Evolutionary conservation across 176 grass and related monocot genomes (phyloP).

Genomic region (Lolium perenne): DNA sequence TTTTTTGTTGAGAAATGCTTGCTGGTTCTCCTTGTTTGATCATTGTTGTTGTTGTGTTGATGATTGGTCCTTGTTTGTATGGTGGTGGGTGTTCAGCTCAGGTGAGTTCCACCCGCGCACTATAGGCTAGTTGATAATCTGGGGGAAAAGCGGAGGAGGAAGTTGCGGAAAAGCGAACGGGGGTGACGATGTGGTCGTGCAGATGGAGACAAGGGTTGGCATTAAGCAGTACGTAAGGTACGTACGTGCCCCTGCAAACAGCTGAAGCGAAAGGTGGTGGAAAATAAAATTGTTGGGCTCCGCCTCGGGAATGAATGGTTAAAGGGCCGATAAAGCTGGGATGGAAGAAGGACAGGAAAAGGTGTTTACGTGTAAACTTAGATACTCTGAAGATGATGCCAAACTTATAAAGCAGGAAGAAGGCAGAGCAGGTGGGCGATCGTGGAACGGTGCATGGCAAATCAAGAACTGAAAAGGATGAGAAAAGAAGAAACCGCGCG

Average conservation of each 20-base stretch:
- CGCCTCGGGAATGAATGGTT: background rate
- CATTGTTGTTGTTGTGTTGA: background rate
- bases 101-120: constrained; percentile 22
- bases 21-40: background rate
- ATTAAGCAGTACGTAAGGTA: background rate
- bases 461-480: too few relatives aligned
- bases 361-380: too few relatives aligned
- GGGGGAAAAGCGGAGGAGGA: background rate
- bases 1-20: too few relatives aligned
- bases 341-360: background rate
- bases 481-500: too few relatives aligned
- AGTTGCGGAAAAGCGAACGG: background rate
- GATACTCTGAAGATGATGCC: background rate
- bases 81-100: background rate
- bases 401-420: background rate
- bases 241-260: background rate
- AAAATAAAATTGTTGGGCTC: too few relatives aligned
- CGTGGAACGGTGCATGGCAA: too few relatives aligned
- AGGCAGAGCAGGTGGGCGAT: background rate
- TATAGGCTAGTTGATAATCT: background rate
- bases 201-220: constrained; percentile 2
- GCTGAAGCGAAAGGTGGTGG: background rate
- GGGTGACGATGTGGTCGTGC: background rate
- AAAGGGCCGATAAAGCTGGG: background rate
- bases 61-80: background rate